Percentiles rank a stretch among this genome's conserved stretches.
Conservation (phyloP, 1,139 yeast genomes). For the Taiozyma onychis region DNA sequence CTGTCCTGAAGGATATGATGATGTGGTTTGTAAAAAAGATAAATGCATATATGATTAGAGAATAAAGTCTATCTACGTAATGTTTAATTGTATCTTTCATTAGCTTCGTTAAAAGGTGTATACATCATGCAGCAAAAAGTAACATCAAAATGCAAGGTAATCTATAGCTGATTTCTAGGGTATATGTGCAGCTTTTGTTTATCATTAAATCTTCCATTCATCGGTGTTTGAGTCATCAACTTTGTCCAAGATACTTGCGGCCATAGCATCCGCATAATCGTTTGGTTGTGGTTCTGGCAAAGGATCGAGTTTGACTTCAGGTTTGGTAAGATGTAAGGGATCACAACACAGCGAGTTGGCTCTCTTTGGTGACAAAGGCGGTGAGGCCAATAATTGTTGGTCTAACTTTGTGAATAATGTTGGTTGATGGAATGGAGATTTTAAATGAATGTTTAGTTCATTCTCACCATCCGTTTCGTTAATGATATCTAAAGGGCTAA, state of each 20-base stretch:
- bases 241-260: conserved; percentile 24
- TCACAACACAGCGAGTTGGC: conserved; percentile 8
- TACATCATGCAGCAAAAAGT: background rate
- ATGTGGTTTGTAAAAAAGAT: background rate
- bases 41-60: background rate
- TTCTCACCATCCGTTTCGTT: background rate
- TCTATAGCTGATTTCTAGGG: background rate
- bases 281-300: conserved; percentile 7
- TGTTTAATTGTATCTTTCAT: background rate
- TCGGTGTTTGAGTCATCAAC: conserved; percentile 16
- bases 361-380: conserved; percentile 12
- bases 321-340: conserved; percentile 8
- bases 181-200: background rate
- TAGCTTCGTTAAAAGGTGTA: conserved; percentile 3
- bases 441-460: background rate
- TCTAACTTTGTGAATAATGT: background rate
- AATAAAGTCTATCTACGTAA: background rate
- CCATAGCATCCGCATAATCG: conserved; percentile 27
- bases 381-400: conserved; percentile 4
- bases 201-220: conserved; percentile 19
- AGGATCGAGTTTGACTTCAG: background rate
- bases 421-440: background rate
- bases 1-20: background rate
- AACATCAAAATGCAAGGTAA: background rate
- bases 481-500: background rate